phyloP scores from a whole-genome alignment of 2,329 filamentous ascomycete genomes.

The Pseudopyricularia cyperi region DNA sequence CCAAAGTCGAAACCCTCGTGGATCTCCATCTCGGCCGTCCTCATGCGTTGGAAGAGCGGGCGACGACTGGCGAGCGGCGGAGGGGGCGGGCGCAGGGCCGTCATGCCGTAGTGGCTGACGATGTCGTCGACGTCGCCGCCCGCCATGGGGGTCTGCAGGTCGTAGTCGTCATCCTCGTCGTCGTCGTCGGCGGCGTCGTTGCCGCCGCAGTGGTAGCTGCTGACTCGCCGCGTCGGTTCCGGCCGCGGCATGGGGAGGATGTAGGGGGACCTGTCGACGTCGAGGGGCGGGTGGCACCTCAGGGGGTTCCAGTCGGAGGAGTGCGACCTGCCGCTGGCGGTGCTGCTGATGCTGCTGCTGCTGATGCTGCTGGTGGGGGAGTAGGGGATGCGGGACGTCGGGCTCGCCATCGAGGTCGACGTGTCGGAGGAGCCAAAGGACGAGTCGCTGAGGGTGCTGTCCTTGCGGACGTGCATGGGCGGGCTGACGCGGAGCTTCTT shows the following conservation, averaged over 20 bases:
- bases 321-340: not conserved
- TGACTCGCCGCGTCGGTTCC: not conserved
- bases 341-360: not conserved
- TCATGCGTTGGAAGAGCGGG: not conserved
- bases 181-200: not conserved
- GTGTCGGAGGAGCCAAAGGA: not conserved
- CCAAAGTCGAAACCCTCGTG: slow-evolving; percentile 21
- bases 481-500: not conserved
- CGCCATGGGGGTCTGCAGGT: not conserved
- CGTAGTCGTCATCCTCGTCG: slow-evolving; percentile 3
- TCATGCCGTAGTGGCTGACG: not conserved
- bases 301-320: slow-evolving; percentile 17
- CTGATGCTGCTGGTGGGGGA: not conserved
- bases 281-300: slow-evolving; percentile 17
- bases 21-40: slow-evolving; percentile 10
- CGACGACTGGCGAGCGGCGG: slow-evolving; percentile 1
- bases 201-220: not conserved
- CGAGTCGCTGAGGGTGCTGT: not conserved
- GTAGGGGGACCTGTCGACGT: slow-evolving; percentile 5
- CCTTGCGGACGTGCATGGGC: not conserved
- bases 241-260: not conserved
- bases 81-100: slow-evolving; percentile 5
- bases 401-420: not conserved
- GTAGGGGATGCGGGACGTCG: not conserved
- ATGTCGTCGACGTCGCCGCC: slow-evolving; percentile 1